A percentile compares a stretch with the other conserved stretches of the same genome.
These are phyloP conservation scores for Metschnikowia chrysomelidarum DNA, from an alignment of 805 yeast species.

Conservation along the genomic window DNA sequence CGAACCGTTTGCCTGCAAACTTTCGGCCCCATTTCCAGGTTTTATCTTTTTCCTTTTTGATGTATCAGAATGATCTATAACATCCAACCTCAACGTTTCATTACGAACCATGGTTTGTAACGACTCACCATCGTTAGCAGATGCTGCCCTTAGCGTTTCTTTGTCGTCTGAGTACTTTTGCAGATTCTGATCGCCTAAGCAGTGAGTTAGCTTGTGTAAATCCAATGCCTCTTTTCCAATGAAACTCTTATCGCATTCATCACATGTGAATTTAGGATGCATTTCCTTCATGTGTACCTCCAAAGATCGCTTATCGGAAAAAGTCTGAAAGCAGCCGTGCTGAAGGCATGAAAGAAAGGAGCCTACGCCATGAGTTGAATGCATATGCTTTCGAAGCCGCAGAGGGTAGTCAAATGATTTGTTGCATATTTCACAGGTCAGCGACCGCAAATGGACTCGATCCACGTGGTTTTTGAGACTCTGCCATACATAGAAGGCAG, in stretches of 20 bases:
- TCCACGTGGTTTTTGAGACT: conserved; percentile 70
- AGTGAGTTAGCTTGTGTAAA: conserved; percentile 72
- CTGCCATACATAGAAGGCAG: conserved; percentile 71
- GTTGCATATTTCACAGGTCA: conserved; percentile 62
- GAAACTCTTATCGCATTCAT: conserved; percentile 65
- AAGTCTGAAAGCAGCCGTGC: conserved; percentile 57
- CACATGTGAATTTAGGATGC: conserved; percentile 70
- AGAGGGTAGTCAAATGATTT: conserved; percentile 63
- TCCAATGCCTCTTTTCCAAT: conserved; percentile 68
- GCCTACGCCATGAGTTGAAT: conserved; percentile 58
- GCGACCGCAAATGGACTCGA: conserved; percentile 54
- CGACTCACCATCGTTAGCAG: background rate
- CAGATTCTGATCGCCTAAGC: conserved; percentile 39
- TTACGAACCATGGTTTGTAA: conserved; percentile 10
- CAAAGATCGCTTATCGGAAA: conserved; percentile 71
- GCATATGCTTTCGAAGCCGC: conserved; percentile 63
- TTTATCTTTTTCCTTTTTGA: conserved; percentile 3
- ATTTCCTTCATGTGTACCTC: conserved; percentile 67
- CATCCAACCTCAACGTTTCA: background rate
- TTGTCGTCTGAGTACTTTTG: conserved; percentile 39
- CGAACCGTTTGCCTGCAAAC: conserved; percentile 1
- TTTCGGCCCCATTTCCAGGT: background rate
- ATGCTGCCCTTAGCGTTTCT: background rate
- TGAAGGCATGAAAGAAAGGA: conserved; percentile 60
- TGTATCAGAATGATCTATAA: background rate